Percentiles rank a stretch among this genome's conserved stretches.
These are phyloP conservation scores for Cucumis melo DNA, from an alignment of 306 rosid genomes.

Conservation along the genomic window DNA sequence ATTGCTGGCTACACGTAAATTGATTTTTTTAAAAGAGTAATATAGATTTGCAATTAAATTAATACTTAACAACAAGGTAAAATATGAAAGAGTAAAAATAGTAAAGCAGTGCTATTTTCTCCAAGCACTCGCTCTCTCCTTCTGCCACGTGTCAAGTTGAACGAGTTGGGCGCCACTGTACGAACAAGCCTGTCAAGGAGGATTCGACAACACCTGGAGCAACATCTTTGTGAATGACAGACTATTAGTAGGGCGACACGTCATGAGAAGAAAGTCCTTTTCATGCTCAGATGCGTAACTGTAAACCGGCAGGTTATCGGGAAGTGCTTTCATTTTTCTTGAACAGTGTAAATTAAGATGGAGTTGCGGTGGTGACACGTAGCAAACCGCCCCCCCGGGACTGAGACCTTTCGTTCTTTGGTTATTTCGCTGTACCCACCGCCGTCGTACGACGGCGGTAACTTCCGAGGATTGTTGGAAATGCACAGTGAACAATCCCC, in stretches of 20 bases:
- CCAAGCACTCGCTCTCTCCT: neutral
- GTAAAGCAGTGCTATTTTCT: no score
- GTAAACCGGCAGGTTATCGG: neutral
- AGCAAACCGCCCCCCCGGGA: neutral
- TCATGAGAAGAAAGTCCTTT: neutral
- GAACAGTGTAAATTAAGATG: neutral
- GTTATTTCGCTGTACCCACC: neutral
- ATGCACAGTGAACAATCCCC: constrained; percentile 4
- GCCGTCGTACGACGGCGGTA: neutral
- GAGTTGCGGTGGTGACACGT: constrained; percentile 2
- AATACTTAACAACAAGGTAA: no score
- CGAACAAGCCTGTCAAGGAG: neutral
- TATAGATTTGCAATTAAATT: no score
- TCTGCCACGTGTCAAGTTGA: constrained; percentile 7
- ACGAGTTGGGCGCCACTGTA: neutral
- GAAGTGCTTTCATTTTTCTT: neutral
- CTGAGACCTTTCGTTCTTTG: neutral
- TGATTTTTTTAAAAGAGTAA: no score
- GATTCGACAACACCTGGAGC: neutral
- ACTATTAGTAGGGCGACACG: neutral
- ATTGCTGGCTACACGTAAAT: no score
- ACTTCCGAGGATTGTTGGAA: neutral
- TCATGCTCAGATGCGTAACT: neutral
- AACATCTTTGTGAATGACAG: neutral
- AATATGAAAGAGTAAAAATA: no score